phyloP scores from a whole-genome alignment of 352 stramenopile species.

The Phytopythium boreale region DNA sequence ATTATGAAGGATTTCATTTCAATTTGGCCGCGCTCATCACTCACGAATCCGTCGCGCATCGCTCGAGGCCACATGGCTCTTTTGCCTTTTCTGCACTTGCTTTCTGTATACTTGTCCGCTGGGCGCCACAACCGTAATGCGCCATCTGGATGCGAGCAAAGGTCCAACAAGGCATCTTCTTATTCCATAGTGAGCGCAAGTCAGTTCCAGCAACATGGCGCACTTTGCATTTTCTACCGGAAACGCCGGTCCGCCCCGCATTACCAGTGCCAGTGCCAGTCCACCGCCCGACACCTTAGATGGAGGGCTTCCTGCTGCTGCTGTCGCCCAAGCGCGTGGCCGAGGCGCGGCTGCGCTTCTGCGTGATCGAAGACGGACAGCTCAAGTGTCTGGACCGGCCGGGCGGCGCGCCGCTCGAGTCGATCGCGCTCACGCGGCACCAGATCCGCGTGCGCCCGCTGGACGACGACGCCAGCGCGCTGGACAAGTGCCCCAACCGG shows the following conservation, averaged over 20 bases:
- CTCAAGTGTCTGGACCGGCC: conserved; percentile 45
- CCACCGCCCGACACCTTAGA: conserved; percentile 8
- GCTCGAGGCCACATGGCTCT: neutral
- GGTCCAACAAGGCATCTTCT: neutral
- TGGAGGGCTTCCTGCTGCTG: conserved; percentile 76
- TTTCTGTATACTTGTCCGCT: neutral
- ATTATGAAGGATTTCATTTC: neutral
- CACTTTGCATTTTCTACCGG: neutral
- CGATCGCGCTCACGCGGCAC: conserved; percentile 61
- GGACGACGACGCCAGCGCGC: conserved; percentile 29
- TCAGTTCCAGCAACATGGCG: neutral
- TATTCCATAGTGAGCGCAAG: neutral
- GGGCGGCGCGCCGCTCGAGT: conserved; percentile 31
- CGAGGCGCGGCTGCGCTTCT: conserved; percentile 55
- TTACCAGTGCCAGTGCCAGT: neutral
- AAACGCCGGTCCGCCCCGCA: neutral
- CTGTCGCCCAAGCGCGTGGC: conserved; percentile 39
- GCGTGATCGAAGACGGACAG: conserved; percentile 65
- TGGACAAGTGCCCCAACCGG: conserved; percentile 57
- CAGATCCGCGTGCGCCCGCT: conserved; percentile 53
- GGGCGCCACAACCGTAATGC: neutral
- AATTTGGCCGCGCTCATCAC: neutral
- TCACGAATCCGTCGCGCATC: neutral
- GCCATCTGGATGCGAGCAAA: conserved; percentile 3
- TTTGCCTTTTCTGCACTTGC: neutral